Conservation (phyloP, 2,329 filamentous ascomycete genomes). For the Aspergillus chevalieri region DNA sequence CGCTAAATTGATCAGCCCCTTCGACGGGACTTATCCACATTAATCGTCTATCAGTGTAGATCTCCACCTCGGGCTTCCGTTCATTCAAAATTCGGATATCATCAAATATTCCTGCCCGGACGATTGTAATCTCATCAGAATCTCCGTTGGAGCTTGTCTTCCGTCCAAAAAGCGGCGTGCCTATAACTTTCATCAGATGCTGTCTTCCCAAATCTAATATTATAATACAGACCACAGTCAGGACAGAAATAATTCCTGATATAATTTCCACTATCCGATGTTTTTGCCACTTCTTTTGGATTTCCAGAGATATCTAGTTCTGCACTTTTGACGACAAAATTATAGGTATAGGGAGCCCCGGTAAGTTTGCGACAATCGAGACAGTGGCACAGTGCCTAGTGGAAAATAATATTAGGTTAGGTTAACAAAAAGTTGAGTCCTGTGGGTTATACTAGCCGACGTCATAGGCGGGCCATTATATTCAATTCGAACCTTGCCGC, state of each 20-base stretch:
- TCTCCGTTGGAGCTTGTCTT: constrained; percentile 17
- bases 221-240: constrained; percentile 28
- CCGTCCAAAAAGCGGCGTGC: constrained; percentile 23
- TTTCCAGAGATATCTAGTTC: constrained; percentile 27
- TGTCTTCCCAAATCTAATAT: neutral
- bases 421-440: neutral
- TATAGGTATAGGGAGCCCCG: constrained; percentile 24
- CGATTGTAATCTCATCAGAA: constrained; percentile 16
- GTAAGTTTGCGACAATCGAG: constrained; percentile 36
- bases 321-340: constrained; percentile 21
- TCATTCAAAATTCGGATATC: constrained; percentile 21
- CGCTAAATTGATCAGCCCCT: constrained; percentile 19
- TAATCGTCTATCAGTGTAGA: constrained; percentile 23
- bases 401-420: constrained; percentile 3
- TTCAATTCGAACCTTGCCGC: constrained; percentile 31
- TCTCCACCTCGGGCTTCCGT: constrained; percentile 23
- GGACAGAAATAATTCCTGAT: constrained; percentile 32
- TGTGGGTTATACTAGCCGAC: constrained; percentile 17
- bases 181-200: constrained; percentile 10
- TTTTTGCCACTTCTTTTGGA: constrained; percentile 30
- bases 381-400: constrained; percentile 34
- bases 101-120: constrained; percentile 34
- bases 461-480: constrained; percentile 24
- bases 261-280: constrained; percentile 29
- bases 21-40: constrained; percentile 19